Evolutionary conservation across 768 basidiomycete species (phyloP).

Genomic region (Termitomyces sp.): DNA sequence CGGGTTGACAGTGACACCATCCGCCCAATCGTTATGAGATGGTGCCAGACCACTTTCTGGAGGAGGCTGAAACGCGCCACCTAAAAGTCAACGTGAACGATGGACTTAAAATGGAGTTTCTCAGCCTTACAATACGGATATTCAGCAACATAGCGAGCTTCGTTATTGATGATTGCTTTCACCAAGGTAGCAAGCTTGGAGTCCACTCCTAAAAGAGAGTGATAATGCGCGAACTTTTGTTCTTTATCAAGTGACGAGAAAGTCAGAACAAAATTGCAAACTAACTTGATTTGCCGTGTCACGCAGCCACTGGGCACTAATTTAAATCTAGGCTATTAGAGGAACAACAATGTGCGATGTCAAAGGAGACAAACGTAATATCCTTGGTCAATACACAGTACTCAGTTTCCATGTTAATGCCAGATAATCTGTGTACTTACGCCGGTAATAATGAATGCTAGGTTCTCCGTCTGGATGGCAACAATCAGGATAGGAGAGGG

Average conservation of each 20-base stretch:
- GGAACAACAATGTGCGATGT: neutral
- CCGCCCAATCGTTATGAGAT: conserved; percentile 64
- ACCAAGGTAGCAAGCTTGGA: conserved; percentile 45
- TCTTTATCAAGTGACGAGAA: conserved; percentile 1
- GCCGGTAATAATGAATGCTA: conserved; percentile 80
- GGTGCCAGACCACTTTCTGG: conserved; percentile 64
- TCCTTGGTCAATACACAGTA: conserved; percentile 35
- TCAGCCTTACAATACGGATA: conserved; percentile 68
- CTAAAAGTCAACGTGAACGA: conserved; percentile 17
- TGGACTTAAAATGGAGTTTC: neutral
- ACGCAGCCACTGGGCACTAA: conserved; percentile 77
- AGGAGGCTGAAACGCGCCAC: conserved; percentile 76
- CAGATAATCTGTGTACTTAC: conserved; percentile 28
- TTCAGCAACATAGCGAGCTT: conserved; percentile 65
- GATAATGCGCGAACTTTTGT: conserved; percentile 67
- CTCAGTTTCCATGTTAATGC: neutral
- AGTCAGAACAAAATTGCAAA: conserved; percentile 4
- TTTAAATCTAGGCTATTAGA: conserved; percentile 18
- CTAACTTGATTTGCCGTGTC: conserved; percentile 73
- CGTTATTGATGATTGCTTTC: conserved; percentile 80
- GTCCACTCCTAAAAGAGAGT: conserved; percentile 51
- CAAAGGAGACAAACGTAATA: conserved; percentile 51
- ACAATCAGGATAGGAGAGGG: neutral
- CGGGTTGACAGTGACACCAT: conserved; percentile 70
- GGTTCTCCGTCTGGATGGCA: conserved; percentile 46